These are phyloP conservation scores for Pleurotus tuoliensis DNA, from an alignment of 768 basidiomycete genomes.

Conservation along the genomic window DNA sequence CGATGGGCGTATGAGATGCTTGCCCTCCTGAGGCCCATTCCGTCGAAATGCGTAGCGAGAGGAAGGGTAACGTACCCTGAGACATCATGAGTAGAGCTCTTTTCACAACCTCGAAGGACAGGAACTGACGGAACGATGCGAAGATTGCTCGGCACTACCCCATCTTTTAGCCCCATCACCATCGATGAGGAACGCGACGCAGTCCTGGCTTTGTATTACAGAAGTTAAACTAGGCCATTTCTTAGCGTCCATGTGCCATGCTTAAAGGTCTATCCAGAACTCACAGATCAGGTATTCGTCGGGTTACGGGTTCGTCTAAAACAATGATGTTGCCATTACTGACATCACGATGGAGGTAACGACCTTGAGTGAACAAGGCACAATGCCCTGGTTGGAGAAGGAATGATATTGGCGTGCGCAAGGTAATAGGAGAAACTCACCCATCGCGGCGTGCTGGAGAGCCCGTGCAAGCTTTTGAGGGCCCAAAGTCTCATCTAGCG, in stretches of 20 bases:
- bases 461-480: neutral
- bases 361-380: neutral
- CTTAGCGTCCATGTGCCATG: neutral
- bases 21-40: neutral
- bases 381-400: constrained; percentile 1
- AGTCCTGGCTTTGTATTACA: neutral
- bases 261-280: neutral
- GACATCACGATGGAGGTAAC: constrained; percentile 7
- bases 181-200: constrained; percentile 8
- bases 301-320: neutral
- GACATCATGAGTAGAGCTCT: too few species aligned
- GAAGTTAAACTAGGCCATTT: neutral
- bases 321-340: constrained; percentile 10
- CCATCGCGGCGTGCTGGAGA: constrained; percentile 6
- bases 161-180: constrained; percentile 8
- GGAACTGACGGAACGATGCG: neutral
- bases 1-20: constrained; percentile 5
- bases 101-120: too few species aligned
- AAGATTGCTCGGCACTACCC: neutral
- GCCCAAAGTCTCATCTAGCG: neutral
- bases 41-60: neutral
- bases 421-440: neutral
- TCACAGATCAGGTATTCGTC: neutral
- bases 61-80: constrained; percentile 8
- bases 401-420: neutral